Evolutionary conservation across 2,329 filamentous ascomycete genomes (phyloP), one percentile per base, ranked within the genome.

Genomic region (Fusarium heterosporum): DNA sequence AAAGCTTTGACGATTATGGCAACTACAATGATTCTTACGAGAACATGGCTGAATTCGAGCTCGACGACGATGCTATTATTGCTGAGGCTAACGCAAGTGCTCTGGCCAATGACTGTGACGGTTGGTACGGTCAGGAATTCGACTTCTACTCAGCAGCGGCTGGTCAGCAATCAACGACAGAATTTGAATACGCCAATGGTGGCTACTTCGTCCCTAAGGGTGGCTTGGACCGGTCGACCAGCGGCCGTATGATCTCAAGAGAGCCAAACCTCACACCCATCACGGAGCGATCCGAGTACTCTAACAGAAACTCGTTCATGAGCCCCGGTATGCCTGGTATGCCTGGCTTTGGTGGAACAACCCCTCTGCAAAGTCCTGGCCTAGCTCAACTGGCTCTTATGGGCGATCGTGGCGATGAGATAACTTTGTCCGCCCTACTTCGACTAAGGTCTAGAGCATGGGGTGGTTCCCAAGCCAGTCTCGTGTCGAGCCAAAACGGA

Each of bases 241-340:
- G 91, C 67, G 93, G 92, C 19, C 88, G 89, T 14, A 84, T 89
- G 50, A 87, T 90, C 29, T 91, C 92, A 19, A 88, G 91, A 39
- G 95, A 97, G 75, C 95, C 96, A 2, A 97, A 96, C 72, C 81
- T 99, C 46, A 98, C 96, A 2, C 96, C 96, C 8, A 98, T 99
- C 72, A 98, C 95, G 0, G 96, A 98, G 77, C 88, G 94, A 13
- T 97, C 93, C 60, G 96, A 99, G 78, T 97, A 97, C 82, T 97
- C 93, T 40, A 97, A 96, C 60, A 89, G 96, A 42, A 98, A 97
- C 75, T 96, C 92, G 1, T 87, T 97, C 59, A 92, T 96, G 81
- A 93, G 90, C 59, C 81, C 95, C 63, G 80, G 78, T 28, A 78
- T 81, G 60, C 75, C 78, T 12, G 70, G 75, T 28, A 78, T 81